A percentile compares a stretch with the other conserved stretches of the same genome.
These are phyloP conservation scores for Corynascus novoguineensis DNA, from an alignment of 495 filamentous ascomycete genomes.

Conservation along the genomic window DNA sequence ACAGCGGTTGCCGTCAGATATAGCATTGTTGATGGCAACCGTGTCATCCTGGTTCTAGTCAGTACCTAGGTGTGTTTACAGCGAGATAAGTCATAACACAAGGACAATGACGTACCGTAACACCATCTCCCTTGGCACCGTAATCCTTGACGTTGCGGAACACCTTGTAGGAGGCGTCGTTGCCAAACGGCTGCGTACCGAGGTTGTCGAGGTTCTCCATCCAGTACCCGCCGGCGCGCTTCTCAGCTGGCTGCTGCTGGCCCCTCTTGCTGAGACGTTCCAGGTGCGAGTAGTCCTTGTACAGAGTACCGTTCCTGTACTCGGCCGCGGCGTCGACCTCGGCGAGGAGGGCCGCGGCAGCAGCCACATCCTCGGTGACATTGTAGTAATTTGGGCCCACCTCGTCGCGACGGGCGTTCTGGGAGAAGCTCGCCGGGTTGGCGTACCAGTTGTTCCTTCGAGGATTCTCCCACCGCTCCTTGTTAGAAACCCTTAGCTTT, in stretches of 20 bases:
- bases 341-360: background rate
- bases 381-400: too few species aligned
- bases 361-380: background rate
- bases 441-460: too few species aligned
- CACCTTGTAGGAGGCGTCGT: slow-evolving; percentile 43
- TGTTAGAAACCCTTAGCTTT: too few species aligned
- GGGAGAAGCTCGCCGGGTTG: too few species aligned
- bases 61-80: background rate
- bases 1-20: slow-evolving; percentile 66
- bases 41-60: background rate
- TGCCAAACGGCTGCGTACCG: background rate
- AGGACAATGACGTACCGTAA: background rate
- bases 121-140: background rate
- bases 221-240: background rate
- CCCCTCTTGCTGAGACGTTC: too few species aligned
- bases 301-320: too few species aligned
- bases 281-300: background rate
- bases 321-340: background rate
- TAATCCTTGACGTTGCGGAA: background rate
- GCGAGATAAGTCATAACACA: background rate
- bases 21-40: slow-evolving; percentile 73
- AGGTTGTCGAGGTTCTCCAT: background rate
- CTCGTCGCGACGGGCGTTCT: too few species aligned
- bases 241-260: background rate
- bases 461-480: too few species aligned